Evolutionary conservation across 208 protist genomes (phyloP), one percentile per base, ranked within the genome.

Genomic region (Crithidia thermophila): DNA sequence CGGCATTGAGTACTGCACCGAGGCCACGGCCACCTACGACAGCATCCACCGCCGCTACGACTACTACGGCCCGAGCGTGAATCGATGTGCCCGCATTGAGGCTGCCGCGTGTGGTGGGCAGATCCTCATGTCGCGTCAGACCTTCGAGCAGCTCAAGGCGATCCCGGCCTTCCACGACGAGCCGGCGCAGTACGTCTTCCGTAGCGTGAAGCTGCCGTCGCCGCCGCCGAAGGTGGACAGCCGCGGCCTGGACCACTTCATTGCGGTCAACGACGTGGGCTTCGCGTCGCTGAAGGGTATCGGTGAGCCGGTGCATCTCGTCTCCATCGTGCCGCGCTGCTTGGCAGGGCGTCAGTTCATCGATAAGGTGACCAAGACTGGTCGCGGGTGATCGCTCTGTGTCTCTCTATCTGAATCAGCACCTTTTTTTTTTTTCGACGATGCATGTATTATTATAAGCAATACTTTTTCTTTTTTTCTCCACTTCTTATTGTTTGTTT

Each of bases 1-100:
- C 47, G 78, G 81, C 52, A 51, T 94, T 2, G 84, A 94, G 75
- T 79, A 92, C 84, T 94, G 86, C 74, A 80, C 65, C 14, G 82
- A 90, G 20, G 84, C 84, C 28, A 76, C 61, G 36, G 78, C 79
- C 21, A 81, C 70, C 5, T 94, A 91, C 62, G 86, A 94, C 57
- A 60, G 58, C 31, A 79, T 90, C 21, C 75, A 87, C 40, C 66
- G 82, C 9, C 72, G 85, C 20, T 91, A 91, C 66, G 91, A 97
- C 72, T 98, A 97, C 81, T 95, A 94, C 66, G 91, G 93, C 20
- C 82, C 80, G 0, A 90, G 88, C 37, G 93, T 98, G 1, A 96
- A 96, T 67, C 84, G 85, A 20, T 85, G 87, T 46, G 84, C 91
- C 3, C 82, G 91, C 25, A 90, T 98, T 33, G 74, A 86, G 65